Evolutionary conservation across 2,329 filamentous ascomycete genomes (phyloP).

Genomic region (Trichoderma breve): DNA sequence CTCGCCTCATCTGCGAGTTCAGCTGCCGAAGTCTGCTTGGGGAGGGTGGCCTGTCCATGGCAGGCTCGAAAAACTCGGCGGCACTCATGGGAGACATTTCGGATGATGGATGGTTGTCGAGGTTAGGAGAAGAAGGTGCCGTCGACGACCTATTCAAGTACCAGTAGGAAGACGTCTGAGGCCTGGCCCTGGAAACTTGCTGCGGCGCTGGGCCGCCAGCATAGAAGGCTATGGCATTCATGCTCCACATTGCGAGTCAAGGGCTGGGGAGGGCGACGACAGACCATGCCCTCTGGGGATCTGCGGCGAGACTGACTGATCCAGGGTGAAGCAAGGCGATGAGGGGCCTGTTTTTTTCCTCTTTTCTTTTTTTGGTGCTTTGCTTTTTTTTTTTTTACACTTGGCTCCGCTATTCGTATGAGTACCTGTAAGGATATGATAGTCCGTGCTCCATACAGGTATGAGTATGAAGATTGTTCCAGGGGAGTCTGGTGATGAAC

Average conservation of each 20-base stretch:
- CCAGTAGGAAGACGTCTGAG: slow-evolving; percentile 1
- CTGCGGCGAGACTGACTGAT: slow-evolving; percentile 24
- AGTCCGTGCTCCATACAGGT: slow-evolving; percentile 10
- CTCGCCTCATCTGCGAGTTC: slow-evolving; percentile 57
- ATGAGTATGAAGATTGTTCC: neutral
- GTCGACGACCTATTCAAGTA: slow-evolving; percentile 63
- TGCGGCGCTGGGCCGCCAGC: slow-evolving; percentile 8
- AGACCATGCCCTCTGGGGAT: slow-evolving; percentile 32
- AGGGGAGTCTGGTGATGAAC: slow-evolving; percentile 12
- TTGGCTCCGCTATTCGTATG: slow-evolving; percentile 19
- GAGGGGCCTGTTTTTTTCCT: neutral
- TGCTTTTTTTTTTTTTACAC: neutral
- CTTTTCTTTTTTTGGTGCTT: neutral
- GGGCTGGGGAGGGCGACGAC: slow-evolving; percentile 30
- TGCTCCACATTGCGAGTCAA: slow-evolving; percentile 29
- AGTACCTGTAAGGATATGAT: slow-evolving; percentile 14
- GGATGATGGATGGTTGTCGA: slow-evolving; percentile 1
- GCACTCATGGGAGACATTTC: slow-evolving; percentile 17
- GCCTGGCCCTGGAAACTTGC: neutral
- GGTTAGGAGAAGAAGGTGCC: slow-evolving; percentile 51
- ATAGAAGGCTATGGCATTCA: slow-evolving; percentile 21
- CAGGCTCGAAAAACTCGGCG: slow-evolving; percentile 52
- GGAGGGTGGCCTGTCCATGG: slow-evolving; percentile 60
- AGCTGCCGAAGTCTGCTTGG: slow-evolving; percentile 58
- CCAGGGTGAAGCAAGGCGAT: slow-evolving; percentile 22